These are phyloP conservation scores for Cardamine resedifolia DNA, from an alignment of 345 rosid genomes.

Conservation along the genomic window DNA sequence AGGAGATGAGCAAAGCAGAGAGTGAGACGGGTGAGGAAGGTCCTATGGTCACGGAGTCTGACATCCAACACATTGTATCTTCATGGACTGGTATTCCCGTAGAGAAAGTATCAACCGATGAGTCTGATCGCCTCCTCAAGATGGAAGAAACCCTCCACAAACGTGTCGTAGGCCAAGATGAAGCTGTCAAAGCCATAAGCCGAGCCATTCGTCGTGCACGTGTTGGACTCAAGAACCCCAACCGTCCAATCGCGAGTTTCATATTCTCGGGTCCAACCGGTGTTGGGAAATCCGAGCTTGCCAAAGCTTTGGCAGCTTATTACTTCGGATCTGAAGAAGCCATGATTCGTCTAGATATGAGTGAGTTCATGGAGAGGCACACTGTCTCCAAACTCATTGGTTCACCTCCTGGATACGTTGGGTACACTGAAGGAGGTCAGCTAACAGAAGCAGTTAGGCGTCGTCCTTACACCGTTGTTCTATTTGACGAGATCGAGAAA, in stretches of 20 bases:
- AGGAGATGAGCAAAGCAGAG: conserved; percentile 97
- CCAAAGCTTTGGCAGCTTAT: conserved; percentile 55
- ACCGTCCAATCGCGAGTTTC: conserved; percentile 64
- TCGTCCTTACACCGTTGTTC: conserved; percentile 50
- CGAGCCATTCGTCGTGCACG: conserved; percentile 63
- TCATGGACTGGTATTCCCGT: conserved; percentile 98
- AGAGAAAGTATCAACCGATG: conserved; percentile 87
- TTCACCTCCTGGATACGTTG: conserved; percentile 66
- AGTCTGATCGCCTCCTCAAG: conserved; percentile 88
- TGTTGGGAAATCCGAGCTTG: conserved; percentile 65
- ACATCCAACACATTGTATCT: conserved; percentile 91
- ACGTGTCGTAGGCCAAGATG: conserved; percentile 93
- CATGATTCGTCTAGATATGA: conserved; percentile 65
- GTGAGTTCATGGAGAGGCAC: conserved; percentile 74
- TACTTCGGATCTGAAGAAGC: conserved; percentile 69
- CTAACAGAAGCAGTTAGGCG: conserved; percentile 61
- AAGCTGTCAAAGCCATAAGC: conserved; percentile 80
- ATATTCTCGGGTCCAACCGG: conserved; percentile 66
- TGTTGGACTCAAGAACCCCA: conserved; percentile 63
- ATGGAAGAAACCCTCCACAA: conserved; percentile 95
- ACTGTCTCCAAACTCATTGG: conserved; percentile 60
- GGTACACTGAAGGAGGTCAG: conserved; percentile 63
- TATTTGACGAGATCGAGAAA: conserved; percentile 71
- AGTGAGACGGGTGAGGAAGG: conserved; percentile 85
- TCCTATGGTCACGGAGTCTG: conserved; percentile 75